A percentile compares a stretch with the other conserved stretches of the same genome.
phyloP scores from a whole-genome alignment of 345 rosid genomes.

The Luvunga scandens region DNA sequence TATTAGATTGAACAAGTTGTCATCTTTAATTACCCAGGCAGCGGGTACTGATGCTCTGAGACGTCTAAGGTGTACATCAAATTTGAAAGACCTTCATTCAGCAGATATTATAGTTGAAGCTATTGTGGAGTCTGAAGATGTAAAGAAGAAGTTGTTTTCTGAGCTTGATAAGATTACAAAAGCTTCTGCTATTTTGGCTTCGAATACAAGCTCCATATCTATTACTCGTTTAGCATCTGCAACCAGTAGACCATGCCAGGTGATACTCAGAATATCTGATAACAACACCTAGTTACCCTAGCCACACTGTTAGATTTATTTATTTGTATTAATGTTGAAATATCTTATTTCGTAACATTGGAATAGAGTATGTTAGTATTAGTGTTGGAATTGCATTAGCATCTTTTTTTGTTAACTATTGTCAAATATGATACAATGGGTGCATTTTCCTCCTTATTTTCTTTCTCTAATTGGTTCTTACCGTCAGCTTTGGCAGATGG shows the following conservation, averaged over 20 bases:
- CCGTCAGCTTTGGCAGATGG: not conserved
- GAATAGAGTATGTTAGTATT: not conserved
- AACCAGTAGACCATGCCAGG: constrained; percentile 75
- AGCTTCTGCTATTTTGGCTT: constrained; percentile 70
- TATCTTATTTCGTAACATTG: not conserved
- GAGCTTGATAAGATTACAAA: constrained; percentile 62
- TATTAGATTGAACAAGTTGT: not conserved
- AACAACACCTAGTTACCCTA: not conserved
- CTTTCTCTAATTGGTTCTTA: not conserved
- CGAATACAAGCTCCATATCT: constrained; percentile 91
- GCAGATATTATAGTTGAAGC: constrained; percentile 83
- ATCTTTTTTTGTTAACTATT: not conserved
- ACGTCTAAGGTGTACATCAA: constrained; percentile 55
- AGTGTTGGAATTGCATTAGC: not conserved
- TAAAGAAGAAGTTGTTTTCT: constrained; percentile 63
- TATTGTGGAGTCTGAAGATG: constrained; percentile 79
- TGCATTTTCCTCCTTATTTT: not conserved
- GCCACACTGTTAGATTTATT: not conserved
- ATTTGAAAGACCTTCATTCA: constrained; percentile 48
- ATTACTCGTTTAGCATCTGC: constrained; percentile 83
- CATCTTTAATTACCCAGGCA: constrained; percentile 37
- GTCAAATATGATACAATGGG: not conserved
- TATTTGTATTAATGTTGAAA: not conserved
- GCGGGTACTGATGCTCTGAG: constrained; percentile 55
- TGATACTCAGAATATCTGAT: constrained; percentile 17